phyloP scores from a whole-genome alignment of 306 rosid species.

The Gastrolobium bilobum region DNA sequence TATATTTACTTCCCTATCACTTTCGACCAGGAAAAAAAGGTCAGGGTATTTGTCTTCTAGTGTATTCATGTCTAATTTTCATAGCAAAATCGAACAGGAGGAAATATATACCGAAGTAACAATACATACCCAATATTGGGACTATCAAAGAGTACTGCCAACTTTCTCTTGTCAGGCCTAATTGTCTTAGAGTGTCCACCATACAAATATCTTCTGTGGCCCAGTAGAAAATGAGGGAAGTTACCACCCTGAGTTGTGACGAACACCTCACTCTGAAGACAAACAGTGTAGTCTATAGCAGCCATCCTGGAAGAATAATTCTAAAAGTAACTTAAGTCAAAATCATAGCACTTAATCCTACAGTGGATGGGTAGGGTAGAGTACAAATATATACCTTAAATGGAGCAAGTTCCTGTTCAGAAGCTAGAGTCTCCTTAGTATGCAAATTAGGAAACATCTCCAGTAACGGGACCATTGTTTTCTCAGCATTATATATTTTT shows the following conservation, averaged over 20 bases:
- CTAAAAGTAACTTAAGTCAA: slow-evolving; percentile 69
- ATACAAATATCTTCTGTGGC: slow-evolving; percentile 95
- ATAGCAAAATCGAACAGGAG: slow-evolving; percentile 14
- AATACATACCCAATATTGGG: slow-evolving; percentile 81
- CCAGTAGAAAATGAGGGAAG: slow-evolving; percentile 96
- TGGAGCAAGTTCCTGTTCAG: slow-evolving; percentile 83
- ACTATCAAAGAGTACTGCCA: slow-evolving; percentile 85
- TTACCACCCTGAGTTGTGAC: slow-evolving; percentile 99
- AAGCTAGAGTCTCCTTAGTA: slow-evolving; percentile 85
- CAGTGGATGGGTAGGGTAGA: slow-evolving; percentile 28
- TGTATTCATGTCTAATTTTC: neutral
- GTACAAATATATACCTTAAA: slow-evolving; percentile 64
- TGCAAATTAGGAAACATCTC: slow-evolving; percentile 96
- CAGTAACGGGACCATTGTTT: slow-evolving; percentile 84
- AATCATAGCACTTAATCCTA: slow-evolving; percentile 40
- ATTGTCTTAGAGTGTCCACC: slow-evolving; percentile 96
- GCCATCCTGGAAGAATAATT: slow-evolving; percentile 99
- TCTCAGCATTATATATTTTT: slow-evolving; percentile 81
- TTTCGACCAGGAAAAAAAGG: neutral
- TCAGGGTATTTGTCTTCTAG: neutral
- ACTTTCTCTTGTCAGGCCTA: slow-evolving; percentile 96
- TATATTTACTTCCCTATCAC: neutral
- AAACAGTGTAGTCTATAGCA: slow-evolving; percentile 96
- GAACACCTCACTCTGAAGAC: slow-evolving; percentile 97
- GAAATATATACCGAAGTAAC: neutral